Evolutionary conservation across 2,329 filamentous ascomycete genomes (phyloP).

Genomic region (Furcasterigmium sp.): DNA sequence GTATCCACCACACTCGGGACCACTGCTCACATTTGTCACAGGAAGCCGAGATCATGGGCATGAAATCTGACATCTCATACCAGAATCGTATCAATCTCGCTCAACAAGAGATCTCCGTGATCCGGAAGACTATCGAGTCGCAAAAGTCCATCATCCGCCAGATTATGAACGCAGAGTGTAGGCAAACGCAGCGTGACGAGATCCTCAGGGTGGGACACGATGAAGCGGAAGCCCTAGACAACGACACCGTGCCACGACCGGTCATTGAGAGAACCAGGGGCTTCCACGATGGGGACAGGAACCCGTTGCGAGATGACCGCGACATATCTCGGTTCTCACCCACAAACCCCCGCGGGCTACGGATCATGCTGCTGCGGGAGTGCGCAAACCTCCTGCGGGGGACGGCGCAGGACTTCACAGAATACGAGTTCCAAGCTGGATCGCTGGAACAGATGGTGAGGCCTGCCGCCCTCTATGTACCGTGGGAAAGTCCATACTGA

Average conservation of each 20-base stretch:
- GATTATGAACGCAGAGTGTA: constrained; percentile 9
- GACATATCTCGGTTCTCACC: constrained; percentile 26
- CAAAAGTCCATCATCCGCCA: constrained; percentile 24
- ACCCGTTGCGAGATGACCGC: constrained; percentile 16
- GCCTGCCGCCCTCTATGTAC: too few relatives aligned
- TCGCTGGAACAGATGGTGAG: constrained; percentile 20
- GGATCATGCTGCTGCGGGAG: constrained; percentile 31
- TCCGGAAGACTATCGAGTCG: constrained; percentile 26
- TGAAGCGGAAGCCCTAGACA: too few relatives aligned
- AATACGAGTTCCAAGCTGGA: constrained; percentile 17
- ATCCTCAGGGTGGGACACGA: too few relatives aligned
- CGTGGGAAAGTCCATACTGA: too few relatives aligned
- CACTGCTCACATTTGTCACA: constrained; percentile 15
- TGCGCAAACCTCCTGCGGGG: constrained; percentile 30
- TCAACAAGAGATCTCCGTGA: constrained; percentile 32
- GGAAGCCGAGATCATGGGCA: constrained; percentile 33
- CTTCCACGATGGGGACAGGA: constrained; percentile 6
- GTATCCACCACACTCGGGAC: not conserved
- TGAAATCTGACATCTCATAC: constrained; percentile 32
- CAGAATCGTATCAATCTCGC: constrained; percentile 34
- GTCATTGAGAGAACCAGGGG: too few relatives aligned
- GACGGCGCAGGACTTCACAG: constrained; percentile 21
- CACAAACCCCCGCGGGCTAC: constrained; percentile 29
- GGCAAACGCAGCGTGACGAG: too few relatives aligned
- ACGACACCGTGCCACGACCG: too few relatives aligned